Conservation (phyloP, 2,329 filamentous ascomycete genomes). For the Chrysosporium queenslandicum region DNA sequence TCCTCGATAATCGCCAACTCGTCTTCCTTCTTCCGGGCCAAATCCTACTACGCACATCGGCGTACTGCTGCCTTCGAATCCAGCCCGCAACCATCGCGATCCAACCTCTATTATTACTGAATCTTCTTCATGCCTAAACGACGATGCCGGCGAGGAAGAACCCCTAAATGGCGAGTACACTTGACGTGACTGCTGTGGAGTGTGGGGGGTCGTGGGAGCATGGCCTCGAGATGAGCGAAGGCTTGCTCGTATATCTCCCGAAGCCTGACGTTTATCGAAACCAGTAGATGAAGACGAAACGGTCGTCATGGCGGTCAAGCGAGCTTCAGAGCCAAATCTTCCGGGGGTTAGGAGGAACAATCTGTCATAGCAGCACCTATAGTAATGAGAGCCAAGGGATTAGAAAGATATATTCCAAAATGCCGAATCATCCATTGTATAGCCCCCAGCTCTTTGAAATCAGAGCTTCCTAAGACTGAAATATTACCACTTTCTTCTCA, state of each 20-base stretch:
- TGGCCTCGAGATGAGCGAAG: constrained; percentile 22
- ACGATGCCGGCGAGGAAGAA: constrained; percentile 48
- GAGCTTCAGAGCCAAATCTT: neutral
- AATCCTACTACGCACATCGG: constrained; percentile 64
- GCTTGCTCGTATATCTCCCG: constrained; percentile 21
- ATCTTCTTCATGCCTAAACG: constrained; percentile 67
- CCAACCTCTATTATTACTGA: constrained; percentile 74
- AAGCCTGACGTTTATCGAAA: constrained; percentile 22
- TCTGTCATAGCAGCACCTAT: neutral
- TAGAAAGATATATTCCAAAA: no score
- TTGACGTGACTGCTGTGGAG: constrained; percentile 44
- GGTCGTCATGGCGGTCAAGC: constrained; percentile 15
- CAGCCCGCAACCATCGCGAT: constrained; percentile 64
- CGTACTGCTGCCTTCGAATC: constrained; percentile 72
- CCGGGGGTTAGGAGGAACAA: neutral
- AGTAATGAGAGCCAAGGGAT: no score
- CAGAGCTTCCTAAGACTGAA: neutral
- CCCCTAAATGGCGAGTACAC: constrained; percentile 44
- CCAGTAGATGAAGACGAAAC: constrained; percentile 21
- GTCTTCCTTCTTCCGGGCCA: constrained; percentile 62
- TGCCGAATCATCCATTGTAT: neutral
- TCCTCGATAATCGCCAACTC: constrained; percentile 69
- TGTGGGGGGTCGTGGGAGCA: constrained; percentile 45
- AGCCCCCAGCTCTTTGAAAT: neutral
- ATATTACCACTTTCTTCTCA: neutral